Evolutionary conservation across 768 basidiomycete genomes (phyloP), one percentile per base, ranked within the genome.

Genomic region (Leccinum arenicola): DNA sequence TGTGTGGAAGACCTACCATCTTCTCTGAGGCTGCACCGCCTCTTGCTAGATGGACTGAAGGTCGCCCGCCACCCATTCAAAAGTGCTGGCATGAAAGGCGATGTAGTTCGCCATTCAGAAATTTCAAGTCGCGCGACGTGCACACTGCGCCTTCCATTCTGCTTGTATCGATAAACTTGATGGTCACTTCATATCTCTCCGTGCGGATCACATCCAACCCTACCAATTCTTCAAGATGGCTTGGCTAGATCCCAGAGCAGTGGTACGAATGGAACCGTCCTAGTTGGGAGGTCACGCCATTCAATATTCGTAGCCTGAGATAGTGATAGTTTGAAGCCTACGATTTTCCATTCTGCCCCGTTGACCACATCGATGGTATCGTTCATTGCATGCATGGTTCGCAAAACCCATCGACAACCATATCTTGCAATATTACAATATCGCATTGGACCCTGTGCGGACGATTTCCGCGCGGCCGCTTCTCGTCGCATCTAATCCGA

Each of bases 111-210:
- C 48, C 52, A 45, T 40, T 17, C 43, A 45, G 19, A 45, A 10
- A 45, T 45, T 45, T 45, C 43, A 45, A 45, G 50, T 48, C 56
- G 48, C 51, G 55, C 57, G 53, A 55, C 55, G 35, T 54, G 62
- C 58, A 64, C 52, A 53, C 29, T 29, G 29, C 49, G 45, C 43
- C 63, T 68, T 70, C 66, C 69, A 70, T 68, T 63, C 59, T 50
- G 50, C 12, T 14, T n/a, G n/a, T n/a, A 43, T 38, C 33, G 33
- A 50, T 40, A 21, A 56, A 35, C 33, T 35, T 35, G 15, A 23
- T 23, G 33, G 3, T 56, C 50, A 48, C 29, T 27, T 21, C 49
- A 55, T 60, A 66, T 66, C 58, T 57, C 51, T 25, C 55, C 55
- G 50, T 50, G 68, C 61, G 63, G 67, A 68, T 70, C 67, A 56